Evolutionary conservation across 2,329 filamentous ascomycete genomes (phyloP).

Genomic region (Aspergillus transmontanensis): DNA sequence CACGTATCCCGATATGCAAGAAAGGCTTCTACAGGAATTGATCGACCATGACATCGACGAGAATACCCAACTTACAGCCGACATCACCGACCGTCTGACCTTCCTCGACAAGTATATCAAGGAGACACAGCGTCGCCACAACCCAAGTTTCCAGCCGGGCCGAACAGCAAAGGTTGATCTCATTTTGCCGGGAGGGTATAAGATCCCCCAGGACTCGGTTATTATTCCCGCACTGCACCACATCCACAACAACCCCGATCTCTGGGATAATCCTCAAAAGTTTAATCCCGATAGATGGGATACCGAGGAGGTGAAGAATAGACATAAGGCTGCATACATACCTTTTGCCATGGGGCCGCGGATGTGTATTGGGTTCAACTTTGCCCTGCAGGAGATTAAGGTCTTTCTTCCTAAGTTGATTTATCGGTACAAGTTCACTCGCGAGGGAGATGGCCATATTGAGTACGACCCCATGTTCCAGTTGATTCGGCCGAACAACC

Average conservation of each 20-base stretch:
- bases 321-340: constrained; percentile 55
- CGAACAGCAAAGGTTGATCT: constrained; percentile 59
- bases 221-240: constrained; percentile 54
- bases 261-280: constrained; percentile 60
- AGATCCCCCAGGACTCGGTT: constrained; percentile 54
- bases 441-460: constrained; percentile 53
- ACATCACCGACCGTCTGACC: constrained; percentile 50
- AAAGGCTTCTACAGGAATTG: constrained; percentile 59
- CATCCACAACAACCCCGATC: constrained; percentile 53
- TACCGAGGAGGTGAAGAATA: constrained; percentile 55
- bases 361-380: constrained; percentile 66
- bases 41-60: constrained; percentile 51
- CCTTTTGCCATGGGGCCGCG: constrained; percentile 62
- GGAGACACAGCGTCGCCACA: constrained; percentile 62
- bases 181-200: constrained; percentile 63
- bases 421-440: constrained; percentile 59
- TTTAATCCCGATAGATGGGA: constrained; percentile 66
- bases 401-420: constrained; percentile 58
- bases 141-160: constrained; percentile 62
- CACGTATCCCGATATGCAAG: constrained; percentile 58
- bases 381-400: constrained; percentile 64
- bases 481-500: constrained; percentile 30
- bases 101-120: constrained; percentile 54
- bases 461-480: constrained; percentile 34
- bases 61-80: constrained; percentile 47